phyloP scores from a whole-genome alignment of 768 basidiomycete species.

The Russula griseocarnosa region DNA sequence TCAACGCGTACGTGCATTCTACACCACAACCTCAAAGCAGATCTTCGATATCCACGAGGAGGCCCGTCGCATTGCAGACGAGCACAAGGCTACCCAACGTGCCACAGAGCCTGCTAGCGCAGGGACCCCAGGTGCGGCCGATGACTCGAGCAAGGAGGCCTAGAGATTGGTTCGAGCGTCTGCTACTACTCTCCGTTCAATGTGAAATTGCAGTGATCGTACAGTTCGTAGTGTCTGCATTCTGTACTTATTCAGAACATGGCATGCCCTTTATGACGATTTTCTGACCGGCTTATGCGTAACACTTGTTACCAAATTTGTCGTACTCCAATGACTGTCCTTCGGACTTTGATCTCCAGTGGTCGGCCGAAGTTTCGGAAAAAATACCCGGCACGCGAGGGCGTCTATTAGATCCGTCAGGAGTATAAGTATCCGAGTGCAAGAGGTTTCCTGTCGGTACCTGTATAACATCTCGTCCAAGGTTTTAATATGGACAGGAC shows the following conservation, averaged over 20 bases:
- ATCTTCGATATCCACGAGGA: slow-evolving; percentile 91
- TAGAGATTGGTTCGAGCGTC: background rate
- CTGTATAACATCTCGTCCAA: too few relatives aligned
- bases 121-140: background rate
- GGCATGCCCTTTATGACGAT: background rate
- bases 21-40: slow-evolving; percentile 85
- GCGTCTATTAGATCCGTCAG: background rate
- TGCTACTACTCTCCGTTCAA: background rate
- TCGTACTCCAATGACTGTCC: too few relatives aligned
- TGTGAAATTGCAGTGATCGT: background rate
- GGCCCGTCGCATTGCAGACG: slow-evolving; percentile 71
- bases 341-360: background rate
- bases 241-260: background rate
- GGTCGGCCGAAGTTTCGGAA: slow-evolving; percentile 18
- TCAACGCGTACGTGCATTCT: slow-evolving; percentile 72
- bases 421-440: background rate
- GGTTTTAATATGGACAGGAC: background rate
- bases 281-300: background rate
- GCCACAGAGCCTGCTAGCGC: background rate
- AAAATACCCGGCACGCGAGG: background rate
- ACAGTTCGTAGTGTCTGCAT: background rate
- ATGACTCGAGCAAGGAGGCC: slow-evolving; percentile 1
- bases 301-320: too few relatives aligned
- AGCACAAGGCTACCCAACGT: slow-evolving; percentile 42
- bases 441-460: background rate